Conservation (phyloP, 495 filamentous ascomycete species). For the Cudoniella acicularis region DNA sequence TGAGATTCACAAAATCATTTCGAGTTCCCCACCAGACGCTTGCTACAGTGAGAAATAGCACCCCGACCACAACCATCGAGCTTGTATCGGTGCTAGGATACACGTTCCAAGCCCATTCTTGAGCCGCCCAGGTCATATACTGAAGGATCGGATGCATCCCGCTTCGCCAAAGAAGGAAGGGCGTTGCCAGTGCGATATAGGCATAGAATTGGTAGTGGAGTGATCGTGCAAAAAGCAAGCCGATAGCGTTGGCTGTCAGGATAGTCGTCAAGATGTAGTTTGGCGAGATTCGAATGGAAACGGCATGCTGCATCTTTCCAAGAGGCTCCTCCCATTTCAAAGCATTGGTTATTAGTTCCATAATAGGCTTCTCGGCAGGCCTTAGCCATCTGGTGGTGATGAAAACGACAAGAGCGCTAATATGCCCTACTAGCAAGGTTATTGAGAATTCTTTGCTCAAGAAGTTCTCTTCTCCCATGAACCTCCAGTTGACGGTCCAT, state of each 20-base stretch:
- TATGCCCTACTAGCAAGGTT: slow-evolving; percentile 63
- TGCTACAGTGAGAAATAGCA: slow-evolving; percentile 61
- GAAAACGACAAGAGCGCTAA: slow-evolving; percentile 61
- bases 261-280: slow-evolving; percentile 74
- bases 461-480: slow-evolving; percentile 78
- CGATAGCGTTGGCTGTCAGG: slow-evolving; percentile 76
- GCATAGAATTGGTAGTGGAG: slow-evolving; percentile 98
- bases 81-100: slow-evolving; percentile 86
- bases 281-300: slow-evolving; percentile 59
- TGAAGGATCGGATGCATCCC: slow-evolving; percentile 70
- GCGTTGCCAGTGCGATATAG: slow-evolving; percentile 87
- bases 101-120: slow-evolving; percentile 97
- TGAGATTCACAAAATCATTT: slow-evolving; percentile 30
- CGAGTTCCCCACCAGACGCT: slow-evolving; percentile 59
- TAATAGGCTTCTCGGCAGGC: slow-evolving; percentile 41
- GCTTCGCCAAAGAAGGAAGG: slow-evolving; percentile 84
- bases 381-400: slow-evolving; percentile 44
- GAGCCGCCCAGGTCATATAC: slow-evolving; percentile 70
- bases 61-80: slow-evolving; percentile 71
- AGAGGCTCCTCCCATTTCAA: slow-evolving; percentile 52
- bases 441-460: slow-evolving; percentile 71
- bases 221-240: slow-evolving; percentile 84
- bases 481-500: slow-evolving; percentile 99
- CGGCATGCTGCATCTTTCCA: slow-evolving; percentile 46
- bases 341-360: slow-evolving; percentile 47